These are phyloP conservation scores for Arachnopeziza araneosa DNA, from an alignment of 2,329 filamentous ascomycete species.

Conservation along the genomic window DNA sequence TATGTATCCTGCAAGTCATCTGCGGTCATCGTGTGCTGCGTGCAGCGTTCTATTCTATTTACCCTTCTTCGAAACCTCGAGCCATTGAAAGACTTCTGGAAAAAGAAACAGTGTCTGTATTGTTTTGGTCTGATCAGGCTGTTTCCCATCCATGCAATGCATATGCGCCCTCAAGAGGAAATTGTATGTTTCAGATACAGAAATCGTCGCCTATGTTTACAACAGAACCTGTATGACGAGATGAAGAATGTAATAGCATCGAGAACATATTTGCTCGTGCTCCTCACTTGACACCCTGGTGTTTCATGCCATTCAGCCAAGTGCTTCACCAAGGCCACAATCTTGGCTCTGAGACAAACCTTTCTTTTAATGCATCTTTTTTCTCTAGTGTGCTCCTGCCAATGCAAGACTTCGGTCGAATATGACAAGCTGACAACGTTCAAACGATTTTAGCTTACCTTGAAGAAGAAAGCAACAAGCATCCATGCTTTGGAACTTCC, in stretches of 20 bases:
- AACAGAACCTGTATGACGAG: neutral
- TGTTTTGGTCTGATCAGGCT: neutral
- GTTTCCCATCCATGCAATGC: neutral
- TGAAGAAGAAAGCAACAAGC: too few relatives aligned
- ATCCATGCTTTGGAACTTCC: too few relatives aligned
- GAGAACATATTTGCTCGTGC: neutral
- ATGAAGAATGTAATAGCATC: neutral
- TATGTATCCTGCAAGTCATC: neutral
- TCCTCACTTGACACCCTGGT: neutral
- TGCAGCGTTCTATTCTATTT: neutral
- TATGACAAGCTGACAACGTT: neutral
- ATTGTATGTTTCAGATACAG: neutral
- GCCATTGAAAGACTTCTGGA: neutral
- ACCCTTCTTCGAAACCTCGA: neutral
- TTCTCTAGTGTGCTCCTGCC: neutral
- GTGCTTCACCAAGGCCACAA: neutral
- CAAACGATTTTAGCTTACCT: neutral
- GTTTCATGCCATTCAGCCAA: neutral
- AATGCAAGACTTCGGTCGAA: neutral
- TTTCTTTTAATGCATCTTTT: neutral
- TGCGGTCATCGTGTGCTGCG: neutral
- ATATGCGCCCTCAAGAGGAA: neutral
- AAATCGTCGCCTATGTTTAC: neutral
- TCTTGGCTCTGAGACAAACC: neutral
- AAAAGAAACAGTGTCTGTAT: neutral